phyloP scores from a whole-genome alignment of 2,329 filamentous ascomycete species.

The Neopestalotiopsis sp. region DNA sequence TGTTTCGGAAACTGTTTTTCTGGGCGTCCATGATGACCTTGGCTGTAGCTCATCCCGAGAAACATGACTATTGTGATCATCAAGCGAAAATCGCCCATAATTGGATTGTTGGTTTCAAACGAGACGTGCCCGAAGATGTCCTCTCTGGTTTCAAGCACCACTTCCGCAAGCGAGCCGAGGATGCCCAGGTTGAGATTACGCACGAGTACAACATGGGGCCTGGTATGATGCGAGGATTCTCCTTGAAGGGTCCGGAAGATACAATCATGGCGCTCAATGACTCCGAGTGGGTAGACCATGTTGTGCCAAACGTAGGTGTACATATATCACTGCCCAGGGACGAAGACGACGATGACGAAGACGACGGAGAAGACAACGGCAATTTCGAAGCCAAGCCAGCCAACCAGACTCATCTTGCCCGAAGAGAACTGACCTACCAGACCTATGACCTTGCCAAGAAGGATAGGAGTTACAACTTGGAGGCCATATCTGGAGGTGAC shows the following conservation, averaged over 20 bases:
- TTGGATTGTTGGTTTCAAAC: too few species aligned
- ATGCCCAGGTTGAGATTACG: background rate
- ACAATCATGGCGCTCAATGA: background rate
- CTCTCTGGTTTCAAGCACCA: background rate
- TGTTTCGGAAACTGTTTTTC: too few species aligned
- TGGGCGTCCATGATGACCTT: too few species aligned
- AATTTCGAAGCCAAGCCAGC: background rate
- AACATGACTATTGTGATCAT: too few species aligned
- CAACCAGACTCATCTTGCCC: background rate
- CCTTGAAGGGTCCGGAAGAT: slow-evolving; percentile 9
- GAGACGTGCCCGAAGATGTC: too few species aligned
- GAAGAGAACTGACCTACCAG: background rate
- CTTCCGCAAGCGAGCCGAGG: slow-evolving; percentile 7
- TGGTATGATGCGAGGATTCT: background rate
- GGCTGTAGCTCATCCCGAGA: too few species aligned
- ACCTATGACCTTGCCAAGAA: background rate
- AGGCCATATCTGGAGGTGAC: too few species aligned
- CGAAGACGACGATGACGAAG: background rate
- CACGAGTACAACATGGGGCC: background rate
- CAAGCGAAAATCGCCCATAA: too few species aligned
- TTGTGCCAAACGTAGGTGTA: background rate
- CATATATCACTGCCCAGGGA: background rate
- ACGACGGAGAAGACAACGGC: background rate
- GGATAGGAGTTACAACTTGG: background rate
- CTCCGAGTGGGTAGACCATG: background rate